A percentile compares a stretch with the other conserved stretches of the same genome.
Conservation (phyloP, 805 yeast species). For the Saccharomycopsis sp. region DNA sequence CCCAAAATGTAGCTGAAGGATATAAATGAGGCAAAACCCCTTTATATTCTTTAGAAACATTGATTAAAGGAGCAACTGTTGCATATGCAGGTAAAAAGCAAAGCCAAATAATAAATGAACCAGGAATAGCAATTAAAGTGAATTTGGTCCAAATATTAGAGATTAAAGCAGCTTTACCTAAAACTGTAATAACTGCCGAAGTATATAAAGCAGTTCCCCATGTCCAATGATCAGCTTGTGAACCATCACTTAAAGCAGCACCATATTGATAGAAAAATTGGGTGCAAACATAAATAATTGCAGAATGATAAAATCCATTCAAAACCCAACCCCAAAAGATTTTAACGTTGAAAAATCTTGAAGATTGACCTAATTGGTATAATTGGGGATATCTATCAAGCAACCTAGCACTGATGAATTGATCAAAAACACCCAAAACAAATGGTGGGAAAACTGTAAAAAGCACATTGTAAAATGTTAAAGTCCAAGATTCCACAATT, state of each 20-base stretch:
- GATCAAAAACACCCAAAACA: conserved; percentile 93
- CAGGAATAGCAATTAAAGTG: conserved; percentile 88
- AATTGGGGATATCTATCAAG: conserved; percentile 87
- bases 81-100: conserved; percentile 82
- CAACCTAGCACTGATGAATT: conserved; percentile 83
- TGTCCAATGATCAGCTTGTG: conserved; percentile 78
- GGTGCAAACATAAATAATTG: conserved; percentile 67
- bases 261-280: conserved; percentile 60
- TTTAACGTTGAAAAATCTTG: conserved; percentile 78
- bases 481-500: conserved; percentile 94
- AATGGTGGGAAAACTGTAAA: conserved; percentile 95
- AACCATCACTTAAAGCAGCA: conserved; percentile 55
- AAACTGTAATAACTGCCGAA: conserved; percentile 74
- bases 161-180: conserved; percentile 91
- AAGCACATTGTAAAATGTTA: conserved; percentile 89
- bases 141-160: conserved; percentile 93
- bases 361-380: conserved; percentile 81
- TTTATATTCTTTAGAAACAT: conserved; percentile 72
- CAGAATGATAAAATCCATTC: conserved; percentile 93
- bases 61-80: conserved; percentile 68
- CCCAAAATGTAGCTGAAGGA: conserved; percentile 55
- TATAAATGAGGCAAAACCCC: conserved; percentile 75
- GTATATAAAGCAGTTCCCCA: conserved; percentile 92
- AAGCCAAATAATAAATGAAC: conserved; percentile 80
- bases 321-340: conserved; percentile 97